Percentiles rank a stretch among this genome's conserved stretches.
Evolutionary conservation across 768 basidiomycete species (phyloP).

Genomic region (Lactarius trivialis): DNA sequence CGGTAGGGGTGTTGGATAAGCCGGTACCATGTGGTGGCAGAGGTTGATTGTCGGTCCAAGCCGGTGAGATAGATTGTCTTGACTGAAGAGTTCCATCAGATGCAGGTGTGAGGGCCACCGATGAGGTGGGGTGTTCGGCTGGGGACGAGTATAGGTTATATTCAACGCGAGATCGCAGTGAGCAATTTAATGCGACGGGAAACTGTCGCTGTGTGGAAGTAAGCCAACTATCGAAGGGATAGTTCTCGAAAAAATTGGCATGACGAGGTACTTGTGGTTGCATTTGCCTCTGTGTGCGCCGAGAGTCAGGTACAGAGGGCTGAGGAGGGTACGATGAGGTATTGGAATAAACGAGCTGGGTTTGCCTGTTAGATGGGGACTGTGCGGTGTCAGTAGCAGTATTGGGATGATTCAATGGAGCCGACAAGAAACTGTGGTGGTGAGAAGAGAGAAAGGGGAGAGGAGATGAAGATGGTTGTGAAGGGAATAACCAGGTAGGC

Average conservation of each 20-base stretch:
- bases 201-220: background rate
- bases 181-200: background rate
- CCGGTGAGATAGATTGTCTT: slow-evolving; percentile 2
- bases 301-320: background rate
- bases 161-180: too few species aligned
- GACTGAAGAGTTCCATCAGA: slow-evolving; percentile 3
- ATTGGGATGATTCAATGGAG: slow-evolving; percentile 1
- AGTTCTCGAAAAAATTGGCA: background rate
- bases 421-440: background rate
- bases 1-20: background rate
- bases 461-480: background rate
- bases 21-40: slow-evolving; percentile 1
- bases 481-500: slow-evolving; percentile 2
- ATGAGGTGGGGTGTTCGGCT: slow-evolving; percentile 2
- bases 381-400: background rate
- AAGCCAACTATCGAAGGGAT: background rate
- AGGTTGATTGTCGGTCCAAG: slow-evolving; percentile 3
- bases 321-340: background rate
- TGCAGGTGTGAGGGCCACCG: background rate
- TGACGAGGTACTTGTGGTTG: slow-evolving; percentile 2
- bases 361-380: slow-evolving; percentile 18
- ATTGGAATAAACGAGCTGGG: background rate
- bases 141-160: background rate
- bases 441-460: background rate
- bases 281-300: background rate